phyloP scores from a whole-genome alignment of 192 early-diverging fungal genomes.

The Coemansia sp. region DNA sequence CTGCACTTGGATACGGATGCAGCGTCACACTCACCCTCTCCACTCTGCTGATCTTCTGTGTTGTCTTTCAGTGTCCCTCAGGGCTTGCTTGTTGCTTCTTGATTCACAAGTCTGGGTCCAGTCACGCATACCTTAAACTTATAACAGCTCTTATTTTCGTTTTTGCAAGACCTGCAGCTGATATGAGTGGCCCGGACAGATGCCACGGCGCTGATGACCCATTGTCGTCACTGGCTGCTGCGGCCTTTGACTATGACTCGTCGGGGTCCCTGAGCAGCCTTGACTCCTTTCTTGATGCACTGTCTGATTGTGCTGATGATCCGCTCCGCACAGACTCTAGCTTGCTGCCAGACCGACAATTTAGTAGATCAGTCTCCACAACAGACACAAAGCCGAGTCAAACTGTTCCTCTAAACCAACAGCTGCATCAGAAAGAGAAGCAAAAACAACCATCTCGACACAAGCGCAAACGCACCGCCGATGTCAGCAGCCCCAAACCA shows the following conservation, averaged over 20 bases:
- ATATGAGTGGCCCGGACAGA: not conserved
- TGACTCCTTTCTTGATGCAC: conserved; percentile 12
- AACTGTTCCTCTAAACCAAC: not conserved
- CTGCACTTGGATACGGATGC: not conserved
- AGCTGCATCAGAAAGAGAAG: not conserved
- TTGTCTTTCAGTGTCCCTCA: not conserved
- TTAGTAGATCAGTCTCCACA: not conserved
- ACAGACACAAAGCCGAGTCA: not conserved
- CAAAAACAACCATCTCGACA: conserved; percentile 3
- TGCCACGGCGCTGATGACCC: not conserved
- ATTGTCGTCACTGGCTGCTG: conserved; percentile 9
- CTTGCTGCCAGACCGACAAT: not conserved
- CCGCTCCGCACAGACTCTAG: not conserved
- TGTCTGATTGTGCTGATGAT: conserved; percentile 8
- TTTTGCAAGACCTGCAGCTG: not conserved
- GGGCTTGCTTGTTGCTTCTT: not conserved
- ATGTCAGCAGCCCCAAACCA: not conserved
- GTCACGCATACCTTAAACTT: not conserved
- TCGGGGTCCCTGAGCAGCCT: conserved; percentile 26
- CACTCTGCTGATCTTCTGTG: not conserved
- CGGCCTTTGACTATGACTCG: conserved; percentile 25
- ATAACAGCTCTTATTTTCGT: not conserved
- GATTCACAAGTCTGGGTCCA: not conserved
- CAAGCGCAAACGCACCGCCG: conserved; percentile 4
- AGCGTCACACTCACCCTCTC: not conserved